These are phyloP conservation scores for Tetracentron sinense DNA, from an alignment of 164 flowering plant species.

Conservation along the genomic window DNA sequence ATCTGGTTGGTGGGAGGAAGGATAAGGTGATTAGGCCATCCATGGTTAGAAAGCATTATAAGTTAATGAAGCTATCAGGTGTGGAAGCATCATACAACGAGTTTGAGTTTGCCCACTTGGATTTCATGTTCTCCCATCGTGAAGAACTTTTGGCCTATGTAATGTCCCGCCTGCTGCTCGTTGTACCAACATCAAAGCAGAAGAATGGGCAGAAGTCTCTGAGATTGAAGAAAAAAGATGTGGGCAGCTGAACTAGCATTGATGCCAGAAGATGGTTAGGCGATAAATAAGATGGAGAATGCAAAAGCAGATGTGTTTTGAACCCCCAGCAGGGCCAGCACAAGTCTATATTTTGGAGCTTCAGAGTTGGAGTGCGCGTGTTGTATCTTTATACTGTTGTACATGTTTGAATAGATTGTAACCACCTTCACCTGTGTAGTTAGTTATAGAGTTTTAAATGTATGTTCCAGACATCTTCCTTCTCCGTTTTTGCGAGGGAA, in stretches of 20 bases:
- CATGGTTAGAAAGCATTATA: conserved; percentile 82
- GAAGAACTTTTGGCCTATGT: conserved; percentile 88
- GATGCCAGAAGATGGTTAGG: too few relatives aligned
- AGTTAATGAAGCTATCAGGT: conserved; percentile 59
- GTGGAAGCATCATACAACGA: conserved; percentile 71
- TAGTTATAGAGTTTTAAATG: neutral
- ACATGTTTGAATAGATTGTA: neutral
- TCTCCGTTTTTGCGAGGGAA: conserved; percentile 1
- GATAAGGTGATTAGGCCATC: conserved; percentile 80
- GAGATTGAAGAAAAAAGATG: conserved; percentile 36
- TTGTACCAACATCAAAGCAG: conserved; percentile 37
- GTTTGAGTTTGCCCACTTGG: conserved; percentile 90
- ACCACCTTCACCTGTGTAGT: neutral
- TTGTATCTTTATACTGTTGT: neutral
- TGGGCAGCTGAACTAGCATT: too few relatives aligned
- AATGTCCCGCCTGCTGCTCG: conserved; percentile 73
- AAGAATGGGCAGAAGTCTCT: conserved; percentile 19
- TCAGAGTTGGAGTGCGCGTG: neutral
- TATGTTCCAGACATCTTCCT: conserved; percentile 2
- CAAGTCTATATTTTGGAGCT: neutral
- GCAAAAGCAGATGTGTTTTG: neutral
- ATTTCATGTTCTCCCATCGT: conserved; percentile 84
- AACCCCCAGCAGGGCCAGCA: too few relatives aligned
- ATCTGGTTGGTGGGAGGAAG: conserved; percentile 85
- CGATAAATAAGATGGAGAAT: neutral